Percentiles rank a stretch among this genome's conserved stretches.
Conservation (phyloP, 2,329 filamentous ascomycete genomes). For the Trichoderma polysporum region DNA sequence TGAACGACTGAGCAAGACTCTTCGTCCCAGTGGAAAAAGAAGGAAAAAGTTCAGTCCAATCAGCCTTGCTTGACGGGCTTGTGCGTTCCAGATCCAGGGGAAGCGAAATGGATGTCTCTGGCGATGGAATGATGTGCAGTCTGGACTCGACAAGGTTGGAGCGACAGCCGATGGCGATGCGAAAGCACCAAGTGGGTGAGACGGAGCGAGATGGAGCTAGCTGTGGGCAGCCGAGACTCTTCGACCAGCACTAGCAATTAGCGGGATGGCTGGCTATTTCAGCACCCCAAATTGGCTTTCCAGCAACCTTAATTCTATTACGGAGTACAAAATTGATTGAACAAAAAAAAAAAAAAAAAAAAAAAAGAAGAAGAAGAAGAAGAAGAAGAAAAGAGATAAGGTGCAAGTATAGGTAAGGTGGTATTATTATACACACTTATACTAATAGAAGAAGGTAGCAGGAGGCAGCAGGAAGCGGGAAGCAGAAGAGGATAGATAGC, state of each 20-base stretch:
- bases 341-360: too few species aligned
- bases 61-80: neutral
- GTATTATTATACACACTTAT: too few species aligned
- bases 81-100: conserved; percentile 14
- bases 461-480: too few species aligned
- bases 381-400: too few species aligned
- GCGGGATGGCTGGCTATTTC: neutral
- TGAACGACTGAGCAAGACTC: neutral
- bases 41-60: neutral
- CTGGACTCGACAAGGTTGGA: neutral
- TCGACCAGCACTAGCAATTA: neutral
- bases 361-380: too few species aligned
- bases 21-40: neutral
- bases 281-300: too few species aligned
- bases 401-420: too few species aligned
- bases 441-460: too few species aligned
- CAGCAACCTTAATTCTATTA: too few species aligned
- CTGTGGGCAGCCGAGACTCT: neutral
- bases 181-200: neutral
- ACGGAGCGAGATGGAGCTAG: conserved; percentile 1
- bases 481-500: too few species aligned
- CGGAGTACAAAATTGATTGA: too few species aligned
- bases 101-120: conserved; percentile 5
- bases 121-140: conserved; percentile 3
- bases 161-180: conserved; percentile 13